Conservation (phyloP, 495 filamentous ascomycete species). For the Xylaria curta region DNA sequence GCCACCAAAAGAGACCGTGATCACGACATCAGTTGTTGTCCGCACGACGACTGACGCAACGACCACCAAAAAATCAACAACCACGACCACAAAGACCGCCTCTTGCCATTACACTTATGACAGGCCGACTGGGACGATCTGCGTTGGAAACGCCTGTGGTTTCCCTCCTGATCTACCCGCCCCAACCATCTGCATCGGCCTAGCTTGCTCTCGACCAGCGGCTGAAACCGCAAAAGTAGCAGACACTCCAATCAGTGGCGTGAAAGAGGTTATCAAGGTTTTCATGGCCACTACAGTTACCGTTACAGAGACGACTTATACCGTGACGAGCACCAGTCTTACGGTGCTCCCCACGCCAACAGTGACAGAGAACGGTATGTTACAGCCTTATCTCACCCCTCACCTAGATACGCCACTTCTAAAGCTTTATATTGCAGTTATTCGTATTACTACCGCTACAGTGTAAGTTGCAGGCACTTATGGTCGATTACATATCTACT, state of each 20-base stretch:
- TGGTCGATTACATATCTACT: background rate
- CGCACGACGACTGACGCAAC: slow-evolving; percentile 47
- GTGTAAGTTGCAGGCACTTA: slow-evolving; percentile 39
- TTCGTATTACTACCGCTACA: slow-evolving; percentile 47
- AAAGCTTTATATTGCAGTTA: slow-evolving; percentile 32
- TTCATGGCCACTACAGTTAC: slow-evolving; percentile 47
- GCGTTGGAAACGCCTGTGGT: slow-evolving; percentile 32
- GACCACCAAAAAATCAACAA: slow-evolving; percentile 44
- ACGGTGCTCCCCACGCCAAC: slow-evolving; percentile 46
- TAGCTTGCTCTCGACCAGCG: background rate
- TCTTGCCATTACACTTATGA: slow-evolving; percentile 43
- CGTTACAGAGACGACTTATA: slow-evolving; percentile 50
- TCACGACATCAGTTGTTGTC: slow-evolving; percentile 40
- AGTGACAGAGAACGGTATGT: slow-evolving; percentile 48
- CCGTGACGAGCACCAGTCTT: slow-evolving; percentile 45
- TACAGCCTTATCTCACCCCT: background rate
- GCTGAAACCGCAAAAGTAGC: slow-evolving; percentile 18
- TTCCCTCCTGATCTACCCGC: slow-evolving; percentile 20
- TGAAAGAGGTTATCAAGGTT: slow-evolving; percentile 32
- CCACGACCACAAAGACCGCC: slow-evolving; percentile 43
- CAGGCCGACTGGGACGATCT: slow-evolving; percentile 32
- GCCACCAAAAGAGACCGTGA: slow-evolving; percentile 40
- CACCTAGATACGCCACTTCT: slow-evolving; percentile 11
- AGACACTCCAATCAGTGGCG: slow-evolving; percentile 19
- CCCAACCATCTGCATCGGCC: slow-evolving; percentile 9